A percentile compares a stretch with the other conserved stretches of the same genome.
These are phyloP conservation scores for Hypoxylon sp. DNA, from an alignment of 2,329 filamentous ascomycete species.

Conservation along the genomic window DNA sequence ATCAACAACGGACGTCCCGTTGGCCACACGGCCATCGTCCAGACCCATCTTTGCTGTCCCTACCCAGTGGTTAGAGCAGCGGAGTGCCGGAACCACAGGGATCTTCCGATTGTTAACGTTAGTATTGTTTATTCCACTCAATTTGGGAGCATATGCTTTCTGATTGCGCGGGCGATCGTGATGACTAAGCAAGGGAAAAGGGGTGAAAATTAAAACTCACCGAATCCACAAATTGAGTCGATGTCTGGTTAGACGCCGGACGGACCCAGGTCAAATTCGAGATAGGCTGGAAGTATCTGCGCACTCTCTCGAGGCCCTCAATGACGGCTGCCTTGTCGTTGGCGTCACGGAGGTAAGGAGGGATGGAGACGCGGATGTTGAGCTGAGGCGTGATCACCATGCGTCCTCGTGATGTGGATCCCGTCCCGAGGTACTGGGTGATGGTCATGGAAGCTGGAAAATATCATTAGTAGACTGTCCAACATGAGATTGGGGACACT, in stretches of 20 bases:
- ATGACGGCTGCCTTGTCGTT: conserved; percentile 72
- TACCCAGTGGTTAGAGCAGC: conserved; percentile 66
- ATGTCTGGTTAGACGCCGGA: conserved; percentile 65
- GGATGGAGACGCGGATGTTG: conserved; percentile 68
- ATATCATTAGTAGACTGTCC: neutral
- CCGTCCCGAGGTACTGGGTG: conserved; percentile 73
- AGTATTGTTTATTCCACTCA: neutral
- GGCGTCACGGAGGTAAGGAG: conserved; percentile 70
- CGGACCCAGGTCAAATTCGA: conserved; percentile 69
- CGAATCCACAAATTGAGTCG: conserved; percentile 67
- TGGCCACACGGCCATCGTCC: conserved; percentile 64
- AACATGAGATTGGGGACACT: neutral
- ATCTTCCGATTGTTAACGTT: conserved; percentile 44
- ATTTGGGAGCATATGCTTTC: neutral
- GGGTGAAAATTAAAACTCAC: conserved; percentile 51
- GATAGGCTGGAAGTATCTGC: conserved; percentile 66
- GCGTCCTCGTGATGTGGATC: conserved; percentile 70
- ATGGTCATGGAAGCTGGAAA: conserved; percentile 62
- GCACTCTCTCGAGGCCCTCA: conserved; percentile 71
- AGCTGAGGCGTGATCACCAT: conserved; percentile 71
- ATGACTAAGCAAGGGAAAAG: conserved; percentile 4
- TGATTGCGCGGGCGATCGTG: neutral
- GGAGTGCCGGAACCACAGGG: conserved; percentile 55
- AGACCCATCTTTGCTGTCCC: conserved; percentile 51
- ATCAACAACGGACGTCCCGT: conserved; percentile 73